Conservation (phyloP, 805 yeast genomes). For the Zygotorulaspora danielsina region DNA sequence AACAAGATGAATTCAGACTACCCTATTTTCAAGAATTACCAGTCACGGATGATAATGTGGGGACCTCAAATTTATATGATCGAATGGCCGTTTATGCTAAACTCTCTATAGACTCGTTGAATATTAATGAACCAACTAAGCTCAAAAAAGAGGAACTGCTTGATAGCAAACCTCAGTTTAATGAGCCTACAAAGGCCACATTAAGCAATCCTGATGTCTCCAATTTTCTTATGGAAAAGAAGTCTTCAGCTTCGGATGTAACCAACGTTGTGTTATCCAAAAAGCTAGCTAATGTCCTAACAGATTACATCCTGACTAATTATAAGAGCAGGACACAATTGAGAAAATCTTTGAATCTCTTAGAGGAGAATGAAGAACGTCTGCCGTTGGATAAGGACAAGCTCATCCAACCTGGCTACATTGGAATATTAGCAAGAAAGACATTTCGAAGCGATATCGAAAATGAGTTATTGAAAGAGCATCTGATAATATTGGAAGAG, state of each 20-base stretch:
- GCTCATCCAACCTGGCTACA: conserved; percentile 42
- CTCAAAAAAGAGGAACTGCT: not conserved
- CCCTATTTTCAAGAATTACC: conserved; percentile 8
- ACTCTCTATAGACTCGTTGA: conserved; percentile 14
- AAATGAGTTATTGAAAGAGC: conserved; percentile 53
- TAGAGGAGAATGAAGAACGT: conserved; percentile 33
- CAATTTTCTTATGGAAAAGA: not conserved
- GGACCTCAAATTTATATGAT: conserved; percentile 16
- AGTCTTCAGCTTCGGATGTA: conserved; percentile 12
- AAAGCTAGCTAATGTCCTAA: conserved; percentile 36
- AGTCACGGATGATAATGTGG: conserved; percentile 2
- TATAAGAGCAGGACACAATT: conserved; percentile 32
- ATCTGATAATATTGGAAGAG: conserved; percentile 45
- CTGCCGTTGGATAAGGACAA: conserved; percentile 33
- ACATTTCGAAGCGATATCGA: conserved; percentile 58
- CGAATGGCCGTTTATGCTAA: conserved; percentile 24
- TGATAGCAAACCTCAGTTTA: conserved; percentile 3
- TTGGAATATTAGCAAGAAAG: conserved; percentile 60
- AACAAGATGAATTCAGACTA: conserved; percentile 13
- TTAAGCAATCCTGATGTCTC: conserved; percentile 3
- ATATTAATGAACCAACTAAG: conserved; percentile 5
- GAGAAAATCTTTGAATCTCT: conserved; percentile 34
- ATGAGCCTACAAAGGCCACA: conserved; percentile 12
- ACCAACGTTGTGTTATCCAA: conserved; percentile 31
- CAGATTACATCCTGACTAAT: conserved; percentile 28